Evolutionary conservation across 208 protist species (phyloP).

Genomic region (Leishmania turanica): DNA sequence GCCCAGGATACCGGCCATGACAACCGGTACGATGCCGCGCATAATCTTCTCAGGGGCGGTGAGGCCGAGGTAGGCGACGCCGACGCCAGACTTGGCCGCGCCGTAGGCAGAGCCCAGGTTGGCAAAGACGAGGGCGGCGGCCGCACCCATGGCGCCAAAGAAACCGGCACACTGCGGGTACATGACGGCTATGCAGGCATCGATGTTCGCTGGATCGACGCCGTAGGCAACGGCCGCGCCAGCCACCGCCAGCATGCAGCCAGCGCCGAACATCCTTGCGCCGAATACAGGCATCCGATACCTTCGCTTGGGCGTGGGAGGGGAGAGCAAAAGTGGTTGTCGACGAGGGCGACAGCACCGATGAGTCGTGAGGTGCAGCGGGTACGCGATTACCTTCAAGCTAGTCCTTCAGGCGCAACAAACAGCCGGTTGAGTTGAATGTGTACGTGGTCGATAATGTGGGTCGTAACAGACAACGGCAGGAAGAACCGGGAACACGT

Average conservation of each 20-base stretch:
- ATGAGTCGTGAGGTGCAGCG: background rate
- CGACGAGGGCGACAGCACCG: background rate
- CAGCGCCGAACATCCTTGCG: constrained; percentile 15
- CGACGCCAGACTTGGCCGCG: constrained; percentile 98
- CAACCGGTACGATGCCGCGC: constrained; percentile 93
- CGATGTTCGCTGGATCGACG: constrained; percentile 15
- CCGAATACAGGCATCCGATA: constrained; percentile 10
- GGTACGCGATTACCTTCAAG: background rate
- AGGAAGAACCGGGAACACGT: background rate
- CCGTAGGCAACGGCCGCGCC: constrained; percentile 11
- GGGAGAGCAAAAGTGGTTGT: background rate
- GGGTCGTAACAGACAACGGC: background rate
- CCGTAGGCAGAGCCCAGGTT: constrained; percentile 99
- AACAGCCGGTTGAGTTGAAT: background rate
- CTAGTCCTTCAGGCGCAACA: background rate
- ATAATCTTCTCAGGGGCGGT: constrained; percentile 96
- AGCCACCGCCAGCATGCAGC: constrained; percentile 16
- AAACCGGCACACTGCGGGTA: constrained; percentile 86
- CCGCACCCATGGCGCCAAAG: constrained; percentile 77
- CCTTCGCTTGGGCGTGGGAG: background rate
- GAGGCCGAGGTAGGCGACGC: constrained; percentile 98
- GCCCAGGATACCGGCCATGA: constrained; percentile 97
- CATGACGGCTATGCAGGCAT: constrained; percentile 64
- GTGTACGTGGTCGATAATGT: background rate
- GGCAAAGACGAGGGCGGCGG: constrained; percentile 82